These are phyloP conservation scores for Clitopilus passeckerianus DNA, from an alignment of 768 basidiomycete species.

Conservation along the genomic window DNA sequence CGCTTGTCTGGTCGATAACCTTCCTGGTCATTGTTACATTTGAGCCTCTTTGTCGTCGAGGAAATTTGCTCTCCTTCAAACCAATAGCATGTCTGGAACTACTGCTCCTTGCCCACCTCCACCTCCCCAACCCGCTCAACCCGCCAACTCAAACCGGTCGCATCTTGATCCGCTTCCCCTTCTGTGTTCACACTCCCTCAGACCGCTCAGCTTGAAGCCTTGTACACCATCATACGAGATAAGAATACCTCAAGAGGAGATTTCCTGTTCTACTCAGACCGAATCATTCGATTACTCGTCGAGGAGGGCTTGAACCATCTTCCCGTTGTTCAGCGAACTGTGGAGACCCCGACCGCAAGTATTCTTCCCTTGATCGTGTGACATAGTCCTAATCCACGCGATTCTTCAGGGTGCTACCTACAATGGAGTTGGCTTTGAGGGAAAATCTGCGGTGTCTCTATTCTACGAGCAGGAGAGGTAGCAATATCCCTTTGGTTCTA, in stretches of 20 bases:
- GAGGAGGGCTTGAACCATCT: constrained; percentile 90
- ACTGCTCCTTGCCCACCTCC: constrained; percentile 24
- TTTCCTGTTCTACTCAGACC: constrained; percentile 93
- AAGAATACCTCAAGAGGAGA: constrained; percentile 86
- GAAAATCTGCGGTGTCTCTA: constrained; percentile 94
- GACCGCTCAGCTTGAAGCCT: constrained; percentile 89
- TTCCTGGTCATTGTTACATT: too few species aligned
- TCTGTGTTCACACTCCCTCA: constrained; percentile 88
- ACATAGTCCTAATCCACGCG: background rate
- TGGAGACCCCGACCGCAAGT: constrained; percentile 80
- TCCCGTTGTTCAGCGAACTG: constrained; percentile 61
- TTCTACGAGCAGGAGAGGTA: constrained; percentile 90
- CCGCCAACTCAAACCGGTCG: constrained; percentile 25
- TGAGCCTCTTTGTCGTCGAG: background rate
- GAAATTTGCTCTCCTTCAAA: background rate
- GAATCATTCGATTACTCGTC: constrained; percentile 81
- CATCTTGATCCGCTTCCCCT: constrained; percentile 53
- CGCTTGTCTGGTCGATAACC: background rate
- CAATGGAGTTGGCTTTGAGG: constrained; percentile 91
- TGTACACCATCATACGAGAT: constrained; percentile 93
- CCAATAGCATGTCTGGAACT: constrained; percentile 9
- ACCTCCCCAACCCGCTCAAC: constrained; percentile 29
- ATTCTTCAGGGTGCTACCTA: constrained; percentile 63
- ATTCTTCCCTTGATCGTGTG: background rate
- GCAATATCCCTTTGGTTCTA: constrained; percentile 9